Conservation (phyloP, 2,329 filamentous ascomycete genomes). For the Sclerotinia glacialis region DNA sequence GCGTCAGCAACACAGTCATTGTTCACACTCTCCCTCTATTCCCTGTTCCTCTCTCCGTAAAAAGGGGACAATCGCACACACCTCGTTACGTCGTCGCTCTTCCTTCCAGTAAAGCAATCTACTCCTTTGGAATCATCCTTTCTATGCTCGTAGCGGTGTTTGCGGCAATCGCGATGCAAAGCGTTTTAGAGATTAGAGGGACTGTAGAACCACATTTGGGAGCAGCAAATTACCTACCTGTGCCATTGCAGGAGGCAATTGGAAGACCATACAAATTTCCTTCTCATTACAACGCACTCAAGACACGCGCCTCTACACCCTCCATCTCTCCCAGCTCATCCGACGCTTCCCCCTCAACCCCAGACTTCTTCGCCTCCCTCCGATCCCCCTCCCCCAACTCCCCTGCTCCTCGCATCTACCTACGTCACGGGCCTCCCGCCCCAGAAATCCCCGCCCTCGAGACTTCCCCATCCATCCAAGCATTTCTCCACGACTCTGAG, state of each 20-base stretch:
- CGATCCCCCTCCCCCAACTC: neutral
- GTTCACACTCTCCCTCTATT: constrained; percentile 40
- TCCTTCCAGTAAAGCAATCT: constrained; percentile 32
- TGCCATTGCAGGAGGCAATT: constrained; percentile 32
- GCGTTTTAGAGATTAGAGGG: constrained; percentile 37
- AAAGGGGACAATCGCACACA: constrained; percentile 35
- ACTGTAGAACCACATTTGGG: constrained; percentile 31
- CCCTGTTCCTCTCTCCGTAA: constrained; percentile 36
- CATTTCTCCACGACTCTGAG: constrained; percentile 32
- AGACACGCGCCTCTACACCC: neutral
- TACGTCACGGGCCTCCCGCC: neutral
- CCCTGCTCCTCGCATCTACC: neutral
- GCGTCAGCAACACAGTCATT: constrained; percentile 39
- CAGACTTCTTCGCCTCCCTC: constrained; percentile 15
- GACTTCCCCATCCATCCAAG: constrained; percentile 23
- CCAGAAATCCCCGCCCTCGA: neutral
- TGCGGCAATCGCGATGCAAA: constrained; percentile 35
- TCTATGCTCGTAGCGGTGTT: constrained; percentile 32
- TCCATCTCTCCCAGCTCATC: neutral
- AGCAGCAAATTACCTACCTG: constrained; percentile 31
- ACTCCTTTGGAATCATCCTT: constrained; percentile 29
- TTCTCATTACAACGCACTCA: constrained; percentile 7
- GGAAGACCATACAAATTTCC: constrained; percentile 33
- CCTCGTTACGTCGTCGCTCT: constrained; percentile 38
- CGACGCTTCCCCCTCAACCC: neutral